Conservation (phyloP, 2,329 filamentous ascomycete genomes). For the Epichloe scottii region DNA sequence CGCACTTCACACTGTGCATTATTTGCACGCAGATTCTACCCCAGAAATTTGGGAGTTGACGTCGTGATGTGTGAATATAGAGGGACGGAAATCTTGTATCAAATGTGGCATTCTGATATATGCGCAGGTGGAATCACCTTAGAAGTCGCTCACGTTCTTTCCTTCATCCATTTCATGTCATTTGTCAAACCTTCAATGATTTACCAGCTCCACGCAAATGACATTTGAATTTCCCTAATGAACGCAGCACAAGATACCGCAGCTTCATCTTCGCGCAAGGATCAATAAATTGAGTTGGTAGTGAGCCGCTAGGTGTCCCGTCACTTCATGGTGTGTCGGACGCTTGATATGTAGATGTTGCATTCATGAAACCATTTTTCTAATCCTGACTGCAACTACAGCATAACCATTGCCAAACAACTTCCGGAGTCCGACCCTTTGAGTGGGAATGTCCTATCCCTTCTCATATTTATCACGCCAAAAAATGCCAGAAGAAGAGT, state of each 20-base stretch:
- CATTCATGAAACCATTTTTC: slow-evolving; percentile 27
- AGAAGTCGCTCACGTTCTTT: no score
- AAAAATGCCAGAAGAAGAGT: slow-evolving; percentile 38
- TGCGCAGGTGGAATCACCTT: no score
- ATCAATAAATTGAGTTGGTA: background rate
- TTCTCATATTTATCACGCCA: slow-evolving; percentile 38
- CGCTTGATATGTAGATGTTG: slow-evolving; percentile 11
- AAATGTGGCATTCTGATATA: no score
- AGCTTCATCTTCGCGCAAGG: background rate
- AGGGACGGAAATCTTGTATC: no score
- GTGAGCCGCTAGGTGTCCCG: background rate
- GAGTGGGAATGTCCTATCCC: slow-evolving; percentile 24
- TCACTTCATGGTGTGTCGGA: background rate
- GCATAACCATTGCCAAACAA: slow-evolving; percentile 30
- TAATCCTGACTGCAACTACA: slow-evolving; percentile 33
- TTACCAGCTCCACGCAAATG: no score
- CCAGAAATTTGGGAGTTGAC: background rate
- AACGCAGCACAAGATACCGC: no score
- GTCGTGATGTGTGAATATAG: no score
- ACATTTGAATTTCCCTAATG: no score
- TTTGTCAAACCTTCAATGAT: no score
- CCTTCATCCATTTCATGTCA: no score
- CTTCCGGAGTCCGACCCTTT: slow-evolving; percentile 29
- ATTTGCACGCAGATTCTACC: background rate
- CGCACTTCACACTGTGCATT: background rate